Evolutionary conservation across 2,329 filamentous ascomycete genomes (phyloP).

Genomic region (Diaporthe citrichinensis): DNA sequence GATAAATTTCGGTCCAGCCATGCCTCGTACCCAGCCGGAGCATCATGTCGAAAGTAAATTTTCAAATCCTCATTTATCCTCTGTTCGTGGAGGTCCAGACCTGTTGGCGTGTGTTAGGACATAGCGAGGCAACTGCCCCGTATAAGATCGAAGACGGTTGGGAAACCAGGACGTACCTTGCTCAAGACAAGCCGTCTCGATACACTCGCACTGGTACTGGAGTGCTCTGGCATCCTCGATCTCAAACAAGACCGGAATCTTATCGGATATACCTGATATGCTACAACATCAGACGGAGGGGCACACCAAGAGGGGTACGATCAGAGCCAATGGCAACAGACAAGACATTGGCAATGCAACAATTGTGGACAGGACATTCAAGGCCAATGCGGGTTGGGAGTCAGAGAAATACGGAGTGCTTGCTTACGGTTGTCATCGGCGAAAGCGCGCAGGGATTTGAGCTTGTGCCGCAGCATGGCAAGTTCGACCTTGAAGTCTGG

Average conservation of each 20-base stretch:
- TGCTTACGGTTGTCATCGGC: constrained; percentile 65
- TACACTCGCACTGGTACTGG: constrained; percentile 72
- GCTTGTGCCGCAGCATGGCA: constrained; percentile 69
- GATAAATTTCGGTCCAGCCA: constrained; percentile 69
- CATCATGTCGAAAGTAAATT: constrained; percentile 54
- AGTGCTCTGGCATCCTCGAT: constrained; percentile 69
- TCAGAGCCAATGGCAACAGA: neutral
- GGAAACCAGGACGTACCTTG: constrained; percentile 55
- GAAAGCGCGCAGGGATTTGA: constrained; percentile 63
- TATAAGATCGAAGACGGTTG: neutral
- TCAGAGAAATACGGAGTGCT: constrained; percentile 34
- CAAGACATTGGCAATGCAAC: constrained; percentile 11
- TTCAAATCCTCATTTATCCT: constrained; percentile 57
- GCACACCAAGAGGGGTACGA: constrained; percentile 1
- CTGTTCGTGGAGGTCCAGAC: constrained; percentile 58
- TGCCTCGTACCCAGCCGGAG: constrained; percentile 62
- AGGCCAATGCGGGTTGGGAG: constrained; percentile 30
- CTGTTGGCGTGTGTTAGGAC: constrained; percentile 47
- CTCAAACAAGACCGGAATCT: constrained; percentile 64
- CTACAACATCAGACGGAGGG: constrained; percentile 44
- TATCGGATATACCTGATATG: constrained; percentile 54
- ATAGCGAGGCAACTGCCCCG: constrained; percentile 26
- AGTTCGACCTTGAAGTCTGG: constrained; percentile 65
- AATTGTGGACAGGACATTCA: neutral
- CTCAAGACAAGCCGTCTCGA: constrained; percentile 66